Evolutionary conservation across 345 rosid genomes (phyloP), one percentile per base, ranked within the genome.

Genomic region (Pistacia vera): DNA sequence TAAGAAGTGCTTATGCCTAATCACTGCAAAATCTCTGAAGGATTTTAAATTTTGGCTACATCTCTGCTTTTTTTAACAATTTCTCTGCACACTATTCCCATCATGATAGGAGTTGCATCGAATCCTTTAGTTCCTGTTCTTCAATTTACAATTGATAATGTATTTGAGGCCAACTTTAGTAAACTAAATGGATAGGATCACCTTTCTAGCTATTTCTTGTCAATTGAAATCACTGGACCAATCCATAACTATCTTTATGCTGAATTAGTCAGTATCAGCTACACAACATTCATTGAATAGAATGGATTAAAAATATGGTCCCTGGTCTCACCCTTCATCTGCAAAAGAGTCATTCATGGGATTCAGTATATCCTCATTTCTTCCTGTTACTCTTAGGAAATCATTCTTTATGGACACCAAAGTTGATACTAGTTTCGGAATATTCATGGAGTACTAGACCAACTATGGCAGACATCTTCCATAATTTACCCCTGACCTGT

Each of bases 81-180:
- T 11, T 36, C 67, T 16, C 11, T 13, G 11, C 6, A 60, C 16
- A 28, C 63, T 60, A 62, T 61, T 41, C 22, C 14, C 12, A 20
- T 56, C 35, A 22, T 41, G 38, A 71, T 71, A 20, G n/a, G 73
- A 36, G 54, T 71, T 56, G 54, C 64, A 38, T 12, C 5, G 52
- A 70, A 20, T 30, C 64, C 35, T 56, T 71, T 13, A 58, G 54
- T 58, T 58, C 51, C 46, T 71, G 11, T 11, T 49, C 73, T 17
- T 70, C 5, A 13, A 8, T 56, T 13, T 11, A 70, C 35, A 14
- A 25, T 46, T 30, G 60, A 70, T 54, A 16, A 30, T 57, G 30
- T 18, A 1, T 20, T 57, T 12, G 12, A 30, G 30, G 28, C 52
- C 63, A 57, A 71, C 52, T 11, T n/a, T 57, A 36, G 54, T 12